Evolutionary conservation across 1,284 basidiomycete genomes (phyloP), one percentile per base, ranked within the genome.

Genomic region (Coriolopsis trogii): DNA sequence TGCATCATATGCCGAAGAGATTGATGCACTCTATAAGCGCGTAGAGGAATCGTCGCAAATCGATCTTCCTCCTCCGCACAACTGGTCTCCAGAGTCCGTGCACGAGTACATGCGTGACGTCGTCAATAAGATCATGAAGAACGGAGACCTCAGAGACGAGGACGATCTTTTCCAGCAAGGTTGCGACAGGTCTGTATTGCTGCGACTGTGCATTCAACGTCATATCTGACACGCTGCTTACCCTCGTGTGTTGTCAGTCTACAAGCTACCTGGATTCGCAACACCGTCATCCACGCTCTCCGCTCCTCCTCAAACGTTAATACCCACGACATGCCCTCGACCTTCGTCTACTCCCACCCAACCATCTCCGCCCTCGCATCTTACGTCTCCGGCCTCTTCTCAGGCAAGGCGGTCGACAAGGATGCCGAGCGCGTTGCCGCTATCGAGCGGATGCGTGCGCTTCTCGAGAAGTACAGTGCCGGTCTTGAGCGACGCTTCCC

Each of bases 231-330:
- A 15, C 8, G 16, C 2, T 20, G 24, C 33, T 30, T 20, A 49
- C 31, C 25, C 4, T 2, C 5, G 15, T 31, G 18, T n/a, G 21
- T 12, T 20, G 23, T 3, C 43, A 71, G 71, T 51, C 55, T 74
- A 23, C 67, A 70, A 51, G 68, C 72, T 5, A 70, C 67, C 0
- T 72, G 66, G 64, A 70, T 73, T 28, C 62, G 72, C 8, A 73
- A 71, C 52, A 61, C 66, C 8, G 42, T 72, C 25, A 31, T 66
- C 1, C 61, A 62, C 33, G 63, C 60, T 5, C 44, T 72, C 12
- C 60, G 62, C 16, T 46, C 48, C n/a, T 48, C 61, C n/a, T 51
- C 60, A 1, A 51, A 39, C n/a, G 40, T 56, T 9, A 43, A 46
- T 38, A 50, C 49, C 4, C 51, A 55, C 50, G 51, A 45, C 0